Percentiles rank a stretch among this genome's conserved stretches.
phyloP scores from a whole-genome alignment of 2,329 filamentous ascomycete genomes.

The Lachnellula subtilissima region DNA sequence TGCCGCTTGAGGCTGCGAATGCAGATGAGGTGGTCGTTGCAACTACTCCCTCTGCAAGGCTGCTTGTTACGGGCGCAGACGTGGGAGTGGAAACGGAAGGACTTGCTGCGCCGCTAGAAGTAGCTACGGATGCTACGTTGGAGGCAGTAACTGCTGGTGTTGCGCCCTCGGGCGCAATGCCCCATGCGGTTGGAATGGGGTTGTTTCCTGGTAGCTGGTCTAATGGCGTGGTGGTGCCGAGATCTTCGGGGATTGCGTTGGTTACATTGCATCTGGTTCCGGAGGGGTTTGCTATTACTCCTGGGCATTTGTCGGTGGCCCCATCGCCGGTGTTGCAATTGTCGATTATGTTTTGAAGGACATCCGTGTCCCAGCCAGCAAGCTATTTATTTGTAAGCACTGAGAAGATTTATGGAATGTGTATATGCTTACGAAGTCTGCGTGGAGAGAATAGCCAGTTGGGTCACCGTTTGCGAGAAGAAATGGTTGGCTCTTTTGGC shows the following conservation, averaged over 20 bases:
- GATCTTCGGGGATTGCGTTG: slow-evolving; percentile 41
- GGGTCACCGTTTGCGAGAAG: slow-evolving; percentile 74
- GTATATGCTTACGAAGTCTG: slow-evolving; percentile 53
- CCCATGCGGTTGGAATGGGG: slow-evolving; percentile 47
- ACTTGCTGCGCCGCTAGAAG: neutral
- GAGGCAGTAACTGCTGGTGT: slow-evolving; percentile 2
- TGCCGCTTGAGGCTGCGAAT: neutral
- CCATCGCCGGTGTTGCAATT: slow-evolving; percentile 59
- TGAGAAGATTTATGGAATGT: neutral
- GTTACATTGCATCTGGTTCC: slow-evolving; percentile 46
- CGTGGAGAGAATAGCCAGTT: slow-evolving; percentile 71
- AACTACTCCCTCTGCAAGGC: neutral
- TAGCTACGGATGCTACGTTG: slow-evolving; percentile 1
- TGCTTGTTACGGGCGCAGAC: slow-evolving; percentile 22
- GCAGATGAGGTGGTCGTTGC: neutral
- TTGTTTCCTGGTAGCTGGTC: slow-evolving; percentile 51
- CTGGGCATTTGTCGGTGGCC: slow-evolving; percentile 59
- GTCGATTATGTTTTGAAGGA: slow-evolving; percentile 67
- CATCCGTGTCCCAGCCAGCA: slow-evolving; percentile 65
- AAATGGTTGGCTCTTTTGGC: slow-evolving; percentile 62
- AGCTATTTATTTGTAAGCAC: slow-evolving; percentile 54
- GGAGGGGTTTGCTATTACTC: slow-evolving; percentile 46
- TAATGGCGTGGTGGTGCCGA: slow-evolving; percentile 36
- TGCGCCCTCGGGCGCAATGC: slow-evolving; percentile 13
- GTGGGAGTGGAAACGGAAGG: neutral